Conservation (phyloP, 1,284 basidiomycete species). For the Singerocomus inundabilis region DNA sequence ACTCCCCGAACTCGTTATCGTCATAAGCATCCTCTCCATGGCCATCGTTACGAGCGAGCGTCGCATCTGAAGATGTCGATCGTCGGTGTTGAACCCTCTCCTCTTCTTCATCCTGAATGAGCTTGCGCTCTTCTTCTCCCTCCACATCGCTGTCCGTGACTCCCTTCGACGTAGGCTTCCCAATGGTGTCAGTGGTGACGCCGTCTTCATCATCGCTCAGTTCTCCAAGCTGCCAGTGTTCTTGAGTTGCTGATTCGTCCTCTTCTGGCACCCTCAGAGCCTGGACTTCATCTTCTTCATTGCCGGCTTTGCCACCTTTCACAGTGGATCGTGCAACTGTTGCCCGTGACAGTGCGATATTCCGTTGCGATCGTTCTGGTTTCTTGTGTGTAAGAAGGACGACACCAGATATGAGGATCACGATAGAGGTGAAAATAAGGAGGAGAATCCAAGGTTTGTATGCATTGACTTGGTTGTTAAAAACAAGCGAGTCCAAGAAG, state of each 20-base stretch:
- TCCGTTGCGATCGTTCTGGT: constrained; percentile 48
- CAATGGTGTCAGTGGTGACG: background rate
- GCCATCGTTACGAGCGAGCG: constrained; percentile 32
- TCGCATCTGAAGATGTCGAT: constrained; percentile 41
- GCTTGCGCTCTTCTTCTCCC: constrained; percentile 21
- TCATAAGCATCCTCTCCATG: constrained; percentile 13
- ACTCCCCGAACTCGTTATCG: constrained; percentile 39
- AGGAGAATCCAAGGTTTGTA: constrained; percentile 86
- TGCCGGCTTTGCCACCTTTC: constrained; percentile 16
- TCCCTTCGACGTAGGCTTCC: constrained; percentile 16
- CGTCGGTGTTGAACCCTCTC: constrained; percentile 29
- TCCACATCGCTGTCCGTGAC: background rate
- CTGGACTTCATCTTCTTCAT: constrained; percentile 37
- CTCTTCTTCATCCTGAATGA: constrained; percentile 28
- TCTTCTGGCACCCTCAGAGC: constrained; percentile 35
- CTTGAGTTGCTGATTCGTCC: constrained; percentile 42
- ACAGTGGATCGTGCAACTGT: constrained; percentile 14
- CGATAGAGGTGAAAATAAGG: constrained; percentile 81
- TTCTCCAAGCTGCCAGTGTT: constrained; percentile 67
- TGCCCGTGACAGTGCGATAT: constrained; percentile 13
- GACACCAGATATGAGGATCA: constrained; percentile 83
- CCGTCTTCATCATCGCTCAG: constrained; percentile 58
- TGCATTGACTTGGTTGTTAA: constrained; percentile 78
- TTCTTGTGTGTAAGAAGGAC: constrained; percentile 84
- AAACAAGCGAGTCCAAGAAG: constrained; percentile 71